phyloP scores from a whole-genome alignment of 2,329 filamentous ascomycete genomes.

The Paraconiothyrium brasiliense region DNA sequence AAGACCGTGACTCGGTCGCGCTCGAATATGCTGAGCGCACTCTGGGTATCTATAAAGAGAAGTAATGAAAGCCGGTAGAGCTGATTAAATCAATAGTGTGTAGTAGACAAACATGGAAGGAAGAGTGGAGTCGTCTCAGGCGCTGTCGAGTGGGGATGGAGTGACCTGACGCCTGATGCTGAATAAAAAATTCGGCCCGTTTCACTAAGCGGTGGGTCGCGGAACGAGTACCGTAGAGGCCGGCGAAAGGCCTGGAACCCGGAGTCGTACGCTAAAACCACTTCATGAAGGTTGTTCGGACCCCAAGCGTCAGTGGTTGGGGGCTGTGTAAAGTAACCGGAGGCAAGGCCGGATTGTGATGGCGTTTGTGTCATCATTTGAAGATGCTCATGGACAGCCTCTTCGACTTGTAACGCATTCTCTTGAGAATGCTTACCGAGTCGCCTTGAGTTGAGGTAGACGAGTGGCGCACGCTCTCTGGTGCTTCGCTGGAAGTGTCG shows the following conservation, averaged over 20 bases:
- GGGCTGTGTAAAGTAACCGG: slow-evolving; percentile 2
- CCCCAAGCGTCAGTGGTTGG: not conserved
- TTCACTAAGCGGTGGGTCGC: slow-evolving; percentile 9
- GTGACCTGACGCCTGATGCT: slow-evolving; percentile 3
- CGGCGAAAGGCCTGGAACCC: slow-evolving; percentile 2
- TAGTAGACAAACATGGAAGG: slow-evolving; percentile 11
- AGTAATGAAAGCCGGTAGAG: slow-evolving; percentile 2
- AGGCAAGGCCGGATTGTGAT: not conserved
- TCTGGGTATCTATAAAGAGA: slow-evolving; percentile 10
- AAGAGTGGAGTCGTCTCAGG: slow-evolving; percentile 11
- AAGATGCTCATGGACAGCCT: slow-evolving; percentile 47
- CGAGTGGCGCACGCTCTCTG: slow-evolving; percentile 38
- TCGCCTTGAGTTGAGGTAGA: slow-evolving; percentile 40
- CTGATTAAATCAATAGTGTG: slow-evolving; percentile 12
- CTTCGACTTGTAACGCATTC: slow-evolving; percentile 48
- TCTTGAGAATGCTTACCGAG: slow-evolving; percentile 45
- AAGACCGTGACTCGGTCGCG: not conserved
- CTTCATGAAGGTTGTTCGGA: not conserved
- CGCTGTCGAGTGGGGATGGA: not conserved
- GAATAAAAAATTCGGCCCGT: slow-evolving; percentile 8
- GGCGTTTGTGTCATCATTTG: slow-evolving; percentile 35
- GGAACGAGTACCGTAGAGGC: slow-evolving; percentile 3
- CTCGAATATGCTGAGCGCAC: slow-evolving; percentile 3
- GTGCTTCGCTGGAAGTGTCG: slow-evolving; percentile 48
- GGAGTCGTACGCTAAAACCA: not conserved